Conservation (phyloP, 2,329 filamentous ascomycete genomes). For the Decorospora gaudefroyi region DNA sequence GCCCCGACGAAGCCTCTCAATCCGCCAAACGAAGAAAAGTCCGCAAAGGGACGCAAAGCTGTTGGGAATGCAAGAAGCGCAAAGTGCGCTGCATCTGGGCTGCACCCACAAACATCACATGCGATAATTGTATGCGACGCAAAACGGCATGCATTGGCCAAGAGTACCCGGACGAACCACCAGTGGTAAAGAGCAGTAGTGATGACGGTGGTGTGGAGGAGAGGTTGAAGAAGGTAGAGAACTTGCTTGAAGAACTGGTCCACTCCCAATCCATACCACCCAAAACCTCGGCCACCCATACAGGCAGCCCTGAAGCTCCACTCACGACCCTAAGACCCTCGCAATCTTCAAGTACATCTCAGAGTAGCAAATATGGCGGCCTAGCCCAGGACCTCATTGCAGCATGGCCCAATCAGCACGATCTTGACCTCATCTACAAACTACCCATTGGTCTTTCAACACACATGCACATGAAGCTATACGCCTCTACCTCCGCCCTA, state of each 20-base stretch:
- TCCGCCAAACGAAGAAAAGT: constrained; percentile 34
- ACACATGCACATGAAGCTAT: constrained; percentile 47
- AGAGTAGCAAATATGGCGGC: background rate
- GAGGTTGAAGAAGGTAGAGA: constrained; percentile 4
- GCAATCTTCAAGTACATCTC: background rate
- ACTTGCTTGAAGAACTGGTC: constrained; percentile 14
- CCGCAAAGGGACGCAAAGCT: constrained; percentile 48
- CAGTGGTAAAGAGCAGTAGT: background rate
- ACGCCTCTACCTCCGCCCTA: constrained; percentile 35
- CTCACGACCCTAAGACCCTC: background rate
- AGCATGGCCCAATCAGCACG: constrained; percentile 49
- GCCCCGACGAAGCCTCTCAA: background rate
- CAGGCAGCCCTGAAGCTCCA: background rate
- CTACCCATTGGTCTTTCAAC: constrained; percentile 39
- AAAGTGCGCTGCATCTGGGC: constrained; percentile 32
- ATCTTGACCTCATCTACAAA: constrained; percentile 47
- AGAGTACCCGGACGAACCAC: constrained; percentile 19
- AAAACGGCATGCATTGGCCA: constrained; percentile 30
- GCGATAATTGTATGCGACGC: constrained; percentile 22
- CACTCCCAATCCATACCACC: background rate
- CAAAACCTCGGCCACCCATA: too few species aligned
- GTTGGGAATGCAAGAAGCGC: constrained; percentile 46
- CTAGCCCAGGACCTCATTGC: constrained; percentile 43
- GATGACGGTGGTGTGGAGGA: background rate
- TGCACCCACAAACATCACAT: constrained; percentile 9